Evolutionary conservation across 768 basidiomycete species (phyloP).

Genomic region (Boletus subparvulus): DNA sequence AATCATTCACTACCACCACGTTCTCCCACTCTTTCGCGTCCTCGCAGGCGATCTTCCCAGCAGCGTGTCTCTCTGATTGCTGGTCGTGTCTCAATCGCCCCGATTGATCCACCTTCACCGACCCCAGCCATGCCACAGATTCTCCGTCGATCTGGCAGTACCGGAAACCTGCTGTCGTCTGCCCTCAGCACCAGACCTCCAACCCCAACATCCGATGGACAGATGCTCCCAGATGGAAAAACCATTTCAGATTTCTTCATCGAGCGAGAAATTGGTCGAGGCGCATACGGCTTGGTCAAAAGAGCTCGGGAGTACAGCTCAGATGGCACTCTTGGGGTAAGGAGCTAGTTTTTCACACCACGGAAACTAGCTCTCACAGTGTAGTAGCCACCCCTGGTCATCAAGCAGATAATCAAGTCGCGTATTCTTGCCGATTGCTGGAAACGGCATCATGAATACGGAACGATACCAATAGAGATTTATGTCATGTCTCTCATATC

Average conservation of each 20-base stretch:
- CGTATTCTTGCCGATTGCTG: constrained; percentile 98
- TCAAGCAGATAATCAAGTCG: constrained; percentile 98
- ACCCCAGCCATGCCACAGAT: constrained; percentile 59
- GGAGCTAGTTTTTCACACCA: constrained; percentile 30
- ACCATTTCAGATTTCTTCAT: constrained; percentile 86
- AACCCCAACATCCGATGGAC: constrained; percentile 44
- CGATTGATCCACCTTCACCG: constrained; percentile 70
- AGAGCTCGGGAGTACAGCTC: constrained; percentile 74
- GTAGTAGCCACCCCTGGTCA: constrained; percentile 78
- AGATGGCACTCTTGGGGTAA: constrained; percentile 82
- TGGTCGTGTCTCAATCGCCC: constrained; percentile 75
- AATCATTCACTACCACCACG: constrained; percentile 37
- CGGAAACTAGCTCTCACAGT: constrained; percentile 7
- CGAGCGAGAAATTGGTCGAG: constrained; percentile 85
- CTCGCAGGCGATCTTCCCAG: constrained; percentile 77
- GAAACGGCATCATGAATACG: constrained; percentile 94
- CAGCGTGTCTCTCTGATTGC: constrained; percentile 83
- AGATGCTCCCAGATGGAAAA: constrained; percentile 49
- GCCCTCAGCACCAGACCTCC: constrained; percentile 63
- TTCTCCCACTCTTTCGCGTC: constrained; percentile 59
- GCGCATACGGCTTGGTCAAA: constrained; percentile 95
- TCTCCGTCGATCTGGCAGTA: constrained; percentile 62
- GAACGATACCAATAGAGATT: constrained; percentile 98
- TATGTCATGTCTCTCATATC: constrained; percentile 92
- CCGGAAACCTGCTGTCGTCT: constrained; percentile 61